Percentiles rank a stretch among this genome's conserved stretches.
Conservation (phyloP, 2,329 filamentous ascomycete species). For the Dendrostoma leiphaemia region DNA sequence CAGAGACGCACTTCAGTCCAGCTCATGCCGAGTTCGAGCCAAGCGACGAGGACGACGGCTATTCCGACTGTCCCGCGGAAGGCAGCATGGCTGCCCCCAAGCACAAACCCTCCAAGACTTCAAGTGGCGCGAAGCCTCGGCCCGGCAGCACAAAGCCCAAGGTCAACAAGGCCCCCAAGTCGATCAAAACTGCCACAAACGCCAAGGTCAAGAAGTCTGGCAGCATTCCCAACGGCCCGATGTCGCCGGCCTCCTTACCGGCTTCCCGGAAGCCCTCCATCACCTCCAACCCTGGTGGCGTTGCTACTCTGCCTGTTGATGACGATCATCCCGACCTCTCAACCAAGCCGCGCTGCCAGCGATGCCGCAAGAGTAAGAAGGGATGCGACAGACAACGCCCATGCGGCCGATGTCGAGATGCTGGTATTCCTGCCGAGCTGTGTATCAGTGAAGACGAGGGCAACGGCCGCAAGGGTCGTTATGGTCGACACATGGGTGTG, state of each 20-base stretch:
- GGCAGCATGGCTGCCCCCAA: conserved; percentile 38
- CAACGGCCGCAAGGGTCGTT: conserved; percentile 93
- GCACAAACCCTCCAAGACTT: conserved; percentile 35
- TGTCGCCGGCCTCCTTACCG: conserved; percentile 66
- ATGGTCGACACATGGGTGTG: conserved; percentile 71
- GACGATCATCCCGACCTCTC: conserved; percentile 92
- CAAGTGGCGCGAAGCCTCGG: conserved; percentile 39
- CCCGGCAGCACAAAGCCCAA: conserved; percentile 36
- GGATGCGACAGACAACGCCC: conserved; percentile 95
- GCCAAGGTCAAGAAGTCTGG: conserved; percentile 53
- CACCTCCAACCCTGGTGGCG: conserved; percentile 48
- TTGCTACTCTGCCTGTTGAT: conserved; percentile 54
- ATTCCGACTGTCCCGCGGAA: conserved; percentile 42
- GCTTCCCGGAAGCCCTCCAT: conserved; percentile 75
- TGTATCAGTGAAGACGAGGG: conserved; percentile 98
- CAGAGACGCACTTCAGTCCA: conserved; percentile 51
- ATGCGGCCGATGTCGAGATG: conserved; percentile 93
- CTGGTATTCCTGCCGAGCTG: conserved; percentile 86
- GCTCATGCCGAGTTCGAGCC: conserved; percentile 35
- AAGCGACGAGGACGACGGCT: conserved; percentile 61
- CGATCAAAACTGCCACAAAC: conserved; percentile 30
- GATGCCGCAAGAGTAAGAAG: conserved; percentile 99
- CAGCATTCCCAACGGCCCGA: conserved; percentile 38
- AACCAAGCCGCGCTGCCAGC: conserved; percentile 93
- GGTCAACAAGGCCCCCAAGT: conserved; percentile 36